Evolutionary conservation across 192 early-diverging fungal genomes (phyloP).

Genomic region (Chytriomyces sp.): DNA sequence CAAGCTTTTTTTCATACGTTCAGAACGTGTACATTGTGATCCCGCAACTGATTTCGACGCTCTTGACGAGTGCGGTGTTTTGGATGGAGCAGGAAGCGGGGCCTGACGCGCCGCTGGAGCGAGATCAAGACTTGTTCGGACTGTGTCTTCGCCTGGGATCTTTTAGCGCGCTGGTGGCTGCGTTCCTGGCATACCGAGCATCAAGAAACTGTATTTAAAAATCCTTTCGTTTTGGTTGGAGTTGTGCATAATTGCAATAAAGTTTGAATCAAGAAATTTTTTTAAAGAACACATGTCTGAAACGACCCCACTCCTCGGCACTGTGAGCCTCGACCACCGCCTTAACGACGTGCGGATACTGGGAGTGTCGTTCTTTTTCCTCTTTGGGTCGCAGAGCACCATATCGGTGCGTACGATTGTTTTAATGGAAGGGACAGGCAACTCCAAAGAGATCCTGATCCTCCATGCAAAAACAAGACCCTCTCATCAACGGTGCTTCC

Average conservation of each 20-base stretch:
- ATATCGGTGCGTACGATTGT: conserved; percentile 6
- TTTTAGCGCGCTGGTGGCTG: conserved; percentile 69
- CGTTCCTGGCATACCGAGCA: conserved; percentile 50
- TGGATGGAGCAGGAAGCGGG: conserved; percentile 62
- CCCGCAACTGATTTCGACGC: conserved; percentile 88
- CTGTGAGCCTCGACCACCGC: neutral
- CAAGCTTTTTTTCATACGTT: neutral
- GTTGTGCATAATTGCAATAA: too few species aligned
- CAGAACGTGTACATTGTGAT: conserved; percentile 89
- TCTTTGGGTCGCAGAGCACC: conserved; percentile 16
- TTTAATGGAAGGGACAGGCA: neutral
- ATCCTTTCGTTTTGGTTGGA: too few species aligned
- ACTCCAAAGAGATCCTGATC: too few species aligned
- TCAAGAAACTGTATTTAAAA: neutral
- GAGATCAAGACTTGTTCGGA: conserved; percentile 57
- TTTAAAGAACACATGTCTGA: neutral
- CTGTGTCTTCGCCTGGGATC: conserved; percentile 77
- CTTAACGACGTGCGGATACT: conserved; percentile 22
- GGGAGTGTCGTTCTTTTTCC: conserved; percentile 24
- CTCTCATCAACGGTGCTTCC: conserved; percentile 24
- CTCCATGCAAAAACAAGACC: neutral
- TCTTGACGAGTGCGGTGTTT: conserved; percentile 76
- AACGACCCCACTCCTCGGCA: neutral
- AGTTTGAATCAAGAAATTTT: neutral
- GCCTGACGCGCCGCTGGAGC: conserved; percentile 14